These are phyloP conservation scores for Phytophthora multivora DNA, from an alignment of 352 stramenopile species.

Conservation along the genomic window DNA sequence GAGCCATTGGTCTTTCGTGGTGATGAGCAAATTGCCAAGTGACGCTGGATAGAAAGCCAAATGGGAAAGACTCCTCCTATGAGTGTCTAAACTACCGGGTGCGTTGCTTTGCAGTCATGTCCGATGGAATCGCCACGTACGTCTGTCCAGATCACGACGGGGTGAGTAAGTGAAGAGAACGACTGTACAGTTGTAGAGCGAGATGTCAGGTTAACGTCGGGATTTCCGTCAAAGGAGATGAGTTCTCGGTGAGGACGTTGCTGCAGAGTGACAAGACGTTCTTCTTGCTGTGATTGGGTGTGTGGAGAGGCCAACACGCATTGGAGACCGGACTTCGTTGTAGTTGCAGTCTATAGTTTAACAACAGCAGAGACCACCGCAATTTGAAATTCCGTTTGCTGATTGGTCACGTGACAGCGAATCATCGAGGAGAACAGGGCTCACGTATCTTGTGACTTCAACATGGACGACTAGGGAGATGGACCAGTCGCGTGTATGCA, in stretches of 20 bases:
- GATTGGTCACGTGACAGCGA: slow-evolving; percentile 19
- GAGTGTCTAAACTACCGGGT: no score
- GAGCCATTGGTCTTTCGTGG: slow-evolving; percentile 19
- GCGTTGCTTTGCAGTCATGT: slow-evolving; percentile 12
- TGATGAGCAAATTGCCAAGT: slow-evolving; percentile 22
- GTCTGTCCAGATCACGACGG: neutral
- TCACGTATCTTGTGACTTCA: slow-evolving; percentile 17
- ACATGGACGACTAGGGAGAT: slow-evolving; percentile 12
- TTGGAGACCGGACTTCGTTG: neutral
- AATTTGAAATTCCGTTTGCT: neutral
- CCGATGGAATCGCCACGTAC: neutral
- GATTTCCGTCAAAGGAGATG: neutral
- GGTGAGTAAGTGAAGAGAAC: neutral
- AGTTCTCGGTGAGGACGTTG: neutral
- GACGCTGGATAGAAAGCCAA: neutral
- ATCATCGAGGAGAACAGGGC: slow-evolving; percentile 12
- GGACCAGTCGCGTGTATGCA: neutral
- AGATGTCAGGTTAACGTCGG: neutral
- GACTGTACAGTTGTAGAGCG: no score
- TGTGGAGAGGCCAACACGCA: neutral
- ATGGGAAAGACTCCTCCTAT: no score
- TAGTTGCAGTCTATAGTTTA: neutral
- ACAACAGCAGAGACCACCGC: slow-evolving; percentile 1
- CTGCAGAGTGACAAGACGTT: neutral
- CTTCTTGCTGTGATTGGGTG: neutral